These are phyloP conservation scores for Fusarium pilosicola DNA, from an alignment of 2,329 filamentous ascomycete species.

Conservation along the genomic window DNA sequence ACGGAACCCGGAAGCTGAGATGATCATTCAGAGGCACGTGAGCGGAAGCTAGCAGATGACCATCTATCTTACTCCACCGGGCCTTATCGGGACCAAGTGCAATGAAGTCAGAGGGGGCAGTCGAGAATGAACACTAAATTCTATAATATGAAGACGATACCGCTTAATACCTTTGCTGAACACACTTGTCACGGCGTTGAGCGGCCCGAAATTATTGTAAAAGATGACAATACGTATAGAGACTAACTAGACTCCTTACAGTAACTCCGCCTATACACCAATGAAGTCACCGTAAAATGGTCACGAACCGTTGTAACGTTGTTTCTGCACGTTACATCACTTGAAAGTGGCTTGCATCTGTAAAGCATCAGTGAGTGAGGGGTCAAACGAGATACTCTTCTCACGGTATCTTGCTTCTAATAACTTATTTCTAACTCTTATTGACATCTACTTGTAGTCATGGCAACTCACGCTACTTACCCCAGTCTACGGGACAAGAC, in stretches of 20 bases:
- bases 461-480: conserved; percentile 49
- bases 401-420: no score
- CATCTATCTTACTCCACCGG: not conserved
- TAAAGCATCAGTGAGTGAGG: not conserved
- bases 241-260: not conserved
- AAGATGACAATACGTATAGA: not conserved
- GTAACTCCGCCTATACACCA: not conserved
- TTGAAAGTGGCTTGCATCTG: not conserved
- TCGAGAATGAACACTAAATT: not conserved
- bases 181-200: not conserved
- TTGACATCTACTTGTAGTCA: not conserved
- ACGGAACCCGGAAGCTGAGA: not conserved
- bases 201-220: not conserved
- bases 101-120: not conserved
- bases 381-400: not conserved
- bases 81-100: not conserved
- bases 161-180: accelerated
- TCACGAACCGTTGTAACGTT: not conserved
- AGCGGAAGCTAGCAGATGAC: not conserved
- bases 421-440: not conserved
- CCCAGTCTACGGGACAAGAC: conserved; percentile 53
- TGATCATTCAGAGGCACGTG: not conserved
- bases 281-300: not conserved
- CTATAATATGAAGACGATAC: not conserved
- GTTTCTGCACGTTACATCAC: not conserved